These are phyloP conservation scores for Thielaviopsis euricoi DNA, from an alignment of 2,329 filamentous ascomycete species.

Conservation along the genomic window DNA sequence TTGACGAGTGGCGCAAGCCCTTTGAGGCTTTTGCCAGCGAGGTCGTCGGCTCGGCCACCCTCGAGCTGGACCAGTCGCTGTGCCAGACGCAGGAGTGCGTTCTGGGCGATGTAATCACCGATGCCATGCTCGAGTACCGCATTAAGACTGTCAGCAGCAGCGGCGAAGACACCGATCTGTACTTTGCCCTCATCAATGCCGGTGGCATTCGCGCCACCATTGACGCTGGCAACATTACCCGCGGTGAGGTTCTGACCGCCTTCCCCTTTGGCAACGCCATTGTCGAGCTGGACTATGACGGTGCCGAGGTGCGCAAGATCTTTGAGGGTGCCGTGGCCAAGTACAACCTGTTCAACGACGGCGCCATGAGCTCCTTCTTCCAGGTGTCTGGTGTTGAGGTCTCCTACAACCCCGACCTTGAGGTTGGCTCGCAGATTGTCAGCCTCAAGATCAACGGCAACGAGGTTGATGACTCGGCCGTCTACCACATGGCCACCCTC, in stretches of 20 bases:
- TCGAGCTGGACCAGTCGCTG: slow-evolving; percentile 40
- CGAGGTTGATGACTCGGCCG: slow-evolving; percentile 23
- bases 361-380: slow-evolving; percentile 39
- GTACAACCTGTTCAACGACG: slow-evolving; percentile 36
- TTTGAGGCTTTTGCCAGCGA: slow-evolving; percentile 44
- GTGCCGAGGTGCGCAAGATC: slow-evolving; percentile 36
- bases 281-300: slow-evolving; percentile 37
- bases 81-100: slow-evolving; percentile 44
- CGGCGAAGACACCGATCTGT: slow-evolving; percentile 22
- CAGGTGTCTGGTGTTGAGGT: slow-evolving; percentile 43
- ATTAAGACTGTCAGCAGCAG: slow-evolving; percentile 28
- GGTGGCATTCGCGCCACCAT: slow-evolving; percentile 49
- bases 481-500: slow-evolving; percentile 43
- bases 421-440: slow-evolving; percentile 33
- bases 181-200: slow-evolving; percentile 45
- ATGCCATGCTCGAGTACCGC: slow-evolving; percentile 46
- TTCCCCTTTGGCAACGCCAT: slow-evolving; percentile 52
- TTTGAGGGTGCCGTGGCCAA: slow-evolving; percentile 42
- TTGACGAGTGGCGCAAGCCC: slow-evolving; percentile 40
- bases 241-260: slow-evolving; percentile 44
- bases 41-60: slow-evolving; percentile 36
- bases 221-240: slow-evolving; percentile 41
- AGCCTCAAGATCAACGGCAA: slow-evolving; percentile 32
- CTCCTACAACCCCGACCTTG: slow-evolving; percentile 36
- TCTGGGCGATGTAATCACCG: slow-evolving; percentile 36